phyloP scores from a whole-genome alignment of 129 eudicot species.

The Centaurea solstitialis region DNA sequence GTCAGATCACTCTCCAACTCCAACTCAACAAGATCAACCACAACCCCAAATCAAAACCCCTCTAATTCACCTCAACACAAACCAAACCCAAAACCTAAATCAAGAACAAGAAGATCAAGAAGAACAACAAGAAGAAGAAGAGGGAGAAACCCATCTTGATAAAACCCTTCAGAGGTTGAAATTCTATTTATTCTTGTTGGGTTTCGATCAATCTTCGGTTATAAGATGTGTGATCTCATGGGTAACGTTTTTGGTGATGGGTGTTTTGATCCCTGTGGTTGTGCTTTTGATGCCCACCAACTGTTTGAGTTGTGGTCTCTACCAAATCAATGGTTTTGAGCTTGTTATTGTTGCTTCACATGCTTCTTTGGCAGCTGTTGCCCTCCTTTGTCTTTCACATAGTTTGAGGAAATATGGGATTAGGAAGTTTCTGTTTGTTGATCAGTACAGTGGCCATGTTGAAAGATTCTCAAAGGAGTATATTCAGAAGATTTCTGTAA shows the following conservation, averaged over 20 bases:
- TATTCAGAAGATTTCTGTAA: slow-evolving; percentile 60
- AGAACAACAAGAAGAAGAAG: slow-evolving; percentile 9
- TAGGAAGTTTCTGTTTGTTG: slow-evolving; percentile 71
- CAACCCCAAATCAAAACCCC: slow-evolving; percentile 29
- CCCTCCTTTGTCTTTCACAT: slow-evolving; percentile 68
- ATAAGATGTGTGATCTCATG: slow-evolving; percentile 48
- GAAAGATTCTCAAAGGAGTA: slow-evolving; percentile 56
- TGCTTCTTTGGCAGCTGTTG: slow-evolving; percentile 67
- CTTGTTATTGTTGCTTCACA: slow-evolving; percentile 58
- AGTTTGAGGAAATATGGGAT: slow-evolving; percentile 72
- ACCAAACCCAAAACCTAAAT: slow-evolving; percentile 20
- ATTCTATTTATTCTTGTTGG: slow-evolving; percentile 39
- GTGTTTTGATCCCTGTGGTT: slow-evolving; percentile 55
- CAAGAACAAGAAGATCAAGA: slow-evolving; percentile 10
- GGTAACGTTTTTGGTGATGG: slow-evolving; percentile 47
- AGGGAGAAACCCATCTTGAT: slow-evolving; percentile 46
- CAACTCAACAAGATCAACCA: slow-evolving; percentile 12
- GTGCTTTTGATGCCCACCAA: slow-evolving; percentile 35
- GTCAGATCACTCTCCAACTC: slow-evolving; percentile 26
- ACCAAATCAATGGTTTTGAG: slow-evolving; percentile 57
- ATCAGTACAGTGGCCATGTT: slow-evolving; percentile 63
- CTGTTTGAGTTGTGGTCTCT: slow-evolving; percentile 53
- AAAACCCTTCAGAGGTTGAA: slow-evolving; percentile 51
- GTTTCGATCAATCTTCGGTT: slow-evolving; percentile 52
- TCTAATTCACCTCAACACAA: background rate